A percentile compares a stretch with the other conserved stretches of the same genome.
Evolutionary conservation across 768 basidiomycete species (phyloP).

Genomic region (Pleurotus cornucopiae): DNA sequence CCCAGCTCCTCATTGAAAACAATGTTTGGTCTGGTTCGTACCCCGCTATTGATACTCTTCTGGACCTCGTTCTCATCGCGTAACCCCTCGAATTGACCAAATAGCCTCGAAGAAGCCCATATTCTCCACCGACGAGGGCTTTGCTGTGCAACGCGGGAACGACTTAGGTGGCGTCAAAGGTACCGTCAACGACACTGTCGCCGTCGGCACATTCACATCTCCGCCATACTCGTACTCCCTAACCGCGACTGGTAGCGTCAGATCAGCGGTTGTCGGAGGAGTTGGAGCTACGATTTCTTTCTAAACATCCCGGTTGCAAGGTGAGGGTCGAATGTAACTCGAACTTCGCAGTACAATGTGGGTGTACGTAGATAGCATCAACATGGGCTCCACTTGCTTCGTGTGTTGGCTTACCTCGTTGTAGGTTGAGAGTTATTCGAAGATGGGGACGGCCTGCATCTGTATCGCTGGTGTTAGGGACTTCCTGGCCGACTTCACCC

Average conservation of each 20-base stretch:
- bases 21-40: conserved; percentile 40
- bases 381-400: too few species aligned
- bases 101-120: conserved; percentile 32
- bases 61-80: too few species aligned
- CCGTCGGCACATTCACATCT: conserved; percentile 25
- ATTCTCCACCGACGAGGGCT: conserved; percentile 38
- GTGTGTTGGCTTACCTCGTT: too few species aligned
- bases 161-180: conserved; percentile 25
- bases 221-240: conserved; percentile 31
- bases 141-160: conserved; percentile 33
- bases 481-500: too few species aligned
- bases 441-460: too few species aligned
- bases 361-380: too few species aligned
- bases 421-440: too few species aligned
- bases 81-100: neutral
- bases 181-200: conserved; percentile 22
- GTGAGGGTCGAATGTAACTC: too few species aligned
- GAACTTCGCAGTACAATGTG: too few species aligned
- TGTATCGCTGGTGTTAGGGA: too few species aligned
- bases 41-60: neutral
- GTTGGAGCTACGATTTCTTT: conserved; percentile 28
- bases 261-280: conserved; percentile 20
- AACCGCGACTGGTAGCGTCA: conserved; percentile 20
- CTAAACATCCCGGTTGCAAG: conserved; percentile 9
- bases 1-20: conserved; percentile 43